A percentile compares a stretch with the other conserved stretches of the same genome.
Evolutionary conservation across 345 rosid species (phyloP).

Genomic region (Bretschneidera sinensis): DNA sequence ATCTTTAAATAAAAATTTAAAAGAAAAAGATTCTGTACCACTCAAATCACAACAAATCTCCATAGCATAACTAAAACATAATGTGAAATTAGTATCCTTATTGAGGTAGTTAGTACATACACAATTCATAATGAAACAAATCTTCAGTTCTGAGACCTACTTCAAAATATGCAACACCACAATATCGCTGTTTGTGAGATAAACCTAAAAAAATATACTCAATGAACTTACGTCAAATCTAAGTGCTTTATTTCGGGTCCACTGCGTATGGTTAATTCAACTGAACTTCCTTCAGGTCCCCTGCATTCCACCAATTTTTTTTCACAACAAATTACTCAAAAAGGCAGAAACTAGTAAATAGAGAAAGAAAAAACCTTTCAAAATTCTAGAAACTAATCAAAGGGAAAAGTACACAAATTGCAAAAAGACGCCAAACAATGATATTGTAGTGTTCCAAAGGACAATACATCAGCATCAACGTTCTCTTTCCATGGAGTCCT

Average conservation of each 20-base stretch:
- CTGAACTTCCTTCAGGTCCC: conserved; percentile 93
- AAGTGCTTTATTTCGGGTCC: conserved; percentile 69
- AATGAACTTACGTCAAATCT: conserved; percentile 52
- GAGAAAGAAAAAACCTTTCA: conserved; percentile 5
- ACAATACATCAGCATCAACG: background rate
- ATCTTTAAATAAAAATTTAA: too few relatives aligned
- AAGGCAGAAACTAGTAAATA: background rate
- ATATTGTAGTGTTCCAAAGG: too few relatives aligned
- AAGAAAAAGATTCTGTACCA: background rate
- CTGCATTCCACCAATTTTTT: conserved; percentile 33
- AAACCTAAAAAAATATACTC: too few relatives aligned
- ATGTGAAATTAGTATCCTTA: too few relatives aligned
- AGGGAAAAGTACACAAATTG: background rate
- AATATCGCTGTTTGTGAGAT: too few relatives aligned
- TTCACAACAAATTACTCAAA: background rate
- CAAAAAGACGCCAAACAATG: background rate
- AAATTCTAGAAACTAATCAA: background rate
- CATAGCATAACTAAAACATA: background rate
- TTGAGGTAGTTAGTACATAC: too few relatives aligned
- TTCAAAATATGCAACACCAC: too few relatives aligned
- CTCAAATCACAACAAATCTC: background rate
- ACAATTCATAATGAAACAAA: too few relatives aligned
- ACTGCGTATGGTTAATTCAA: conserved; percentile 66
- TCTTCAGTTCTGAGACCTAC: too few relatives aligned
- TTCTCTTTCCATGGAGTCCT: background rate